These are phyloP conservation scores for Curvularia eragrostidis DNA, from an alignment of 2,329 filamentous ascomycete species.

Conservation along the genomic window DNA sequence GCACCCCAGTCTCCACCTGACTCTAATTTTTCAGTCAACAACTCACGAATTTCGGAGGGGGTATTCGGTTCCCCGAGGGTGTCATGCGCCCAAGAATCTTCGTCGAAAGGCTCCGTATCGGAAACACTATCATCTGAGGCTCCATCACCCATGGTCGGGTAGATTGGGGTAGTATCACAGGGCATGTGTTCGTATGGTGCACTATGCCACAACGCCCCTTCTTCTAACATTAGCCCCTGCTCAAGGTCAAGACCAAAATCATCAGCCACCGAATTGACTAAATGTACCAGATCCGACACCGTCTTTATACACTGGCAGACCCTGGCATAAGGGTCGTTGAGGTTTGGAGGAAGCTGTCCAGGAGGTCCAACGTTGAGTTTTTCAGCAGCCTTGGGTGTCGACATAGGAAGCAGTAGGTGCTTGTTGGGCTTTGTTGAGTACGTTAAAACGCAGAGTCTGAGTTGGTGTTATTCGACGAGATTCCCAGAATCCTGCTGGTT, in stretches of 20 bases:
- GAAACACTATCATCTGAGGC: slow-evolving; percentile 9
- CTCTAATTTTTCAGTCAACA: slow-evolving; percentile 39
- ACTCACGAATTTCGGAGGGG: slow-evolving; percentile 17
- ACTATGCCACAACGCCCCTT: slow-evolving; percentile 35
- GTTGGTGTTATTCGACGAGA: slow-evolving; percentile 24
- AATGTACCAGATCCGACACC: slow-evolving; percentile 44
- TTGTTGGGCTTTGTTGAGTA: slow-evolving; percentile 15
- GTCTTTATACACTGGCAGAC: slow-evolving; percentile 37
- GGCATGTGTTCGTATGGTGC: slow-evolving; percentile 30
- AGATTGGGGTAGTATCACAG: slow-evolving; percentile 10
- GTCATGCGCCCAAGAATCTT: slow-evolving; percentile 30
- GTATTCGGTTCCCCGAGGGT: slow-evolving; percentile 7
- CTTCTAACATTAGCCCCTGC: slow-evolving; percentile 24
- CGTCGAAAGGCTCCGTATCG: slow-evolving; percentile 8
- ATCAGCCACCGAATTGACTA: slow-evolving; percentile 48
- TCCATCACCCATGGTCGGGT: background rate
- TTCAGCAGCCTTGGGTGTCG: slow-evolving; percentile 30
- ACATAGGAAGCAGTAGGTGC: slow-evolving; percentile 16
- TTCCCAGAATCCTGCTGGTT: slow-evolving; percentile 27
- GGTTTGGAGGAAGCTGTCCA: slow-evolving; percentile 35
- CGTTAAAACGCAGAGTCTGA: slow-evolving; percentile 3
- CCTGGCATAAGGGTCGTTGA: slow-evolving; percentile 39
- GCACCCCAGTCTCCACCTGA: slow-evolving; percentile 37
- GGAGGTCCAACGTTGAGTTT: slow-evolving; percentile 35
- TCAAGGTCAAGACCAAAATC: slow-evolving; percentile 46